phyloP scores from a whole-genome alignment of 768 basidiomycete genomes.

The Macrolepiota fuliginosa region DNA sequence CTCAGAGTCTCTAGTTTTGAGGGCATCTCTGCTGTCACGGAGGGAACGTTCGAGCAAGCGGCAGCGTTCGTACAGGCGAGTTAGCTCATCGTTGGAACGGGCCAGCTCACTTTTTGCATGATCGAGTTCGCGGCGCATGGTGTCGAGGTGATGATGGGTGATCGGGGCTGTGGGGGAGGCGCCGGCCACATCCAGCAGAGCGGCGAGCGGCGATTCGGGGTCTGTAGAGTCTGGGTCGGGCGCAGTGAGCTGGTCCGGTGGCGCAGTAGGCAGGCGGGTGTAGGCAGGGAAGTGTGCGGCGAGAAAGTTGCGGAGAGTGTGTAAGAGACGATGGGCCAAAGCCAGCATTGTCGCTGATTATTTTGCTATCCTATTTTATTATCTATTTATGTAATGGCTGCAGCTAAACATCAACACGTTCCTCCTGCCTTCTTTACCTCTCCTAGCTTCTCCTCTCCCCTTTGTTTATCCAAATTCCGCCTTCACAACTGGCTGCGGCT shows the following conservation, averaged over 20 bases:
- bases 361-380: neutral
- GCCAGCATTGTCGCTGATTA: neutral
- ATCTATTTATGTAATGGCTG: slow-evolving; percentile 1
- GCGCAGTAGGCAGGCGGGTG: neutral
- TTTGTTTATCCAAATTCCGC: slow-evolving; percentile 18
- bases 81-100: slow-evolving; percentile 50
- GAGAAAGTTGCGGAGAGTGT: slow-evolving; percentile 50
- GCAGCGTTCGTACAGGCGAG: slow-evolving; percentile 60
- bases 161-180: slow-evolving; percentile 31
- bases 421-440: neutral
- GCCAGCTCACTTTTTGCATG: slow-evolving; percentile 52
- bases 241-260: neutral
- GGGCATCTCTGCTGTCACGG: slow-evolving; percentile 59
- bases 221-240: slow-evolving; percentile 3
- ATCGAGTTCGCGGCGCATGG: slow-evolving; percentile 59
- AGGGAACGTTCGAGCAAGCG: slow-evolving; percentile 60
- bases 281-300: slow-evolving; percentile 26
- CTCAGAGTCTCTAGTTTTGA: slow-evolving; percentile 59
- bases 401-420: slow-evolving; percentile 9
- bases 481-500: slow-evolving; percentile 54
- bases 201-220: slow-evolving; percentile 1
- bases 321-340: slow-evolving; percentile 25
- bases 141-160: slow-evolving; percentile 35
- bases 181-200: slow-evolving; percentile 34
- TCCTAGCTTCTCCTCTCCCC: neutral